These are phyloP conservation scores for Coemansia sp. DNA, from an alignment of 192 early-diverging fungal species.

Conservation along the genomic window DNA sequence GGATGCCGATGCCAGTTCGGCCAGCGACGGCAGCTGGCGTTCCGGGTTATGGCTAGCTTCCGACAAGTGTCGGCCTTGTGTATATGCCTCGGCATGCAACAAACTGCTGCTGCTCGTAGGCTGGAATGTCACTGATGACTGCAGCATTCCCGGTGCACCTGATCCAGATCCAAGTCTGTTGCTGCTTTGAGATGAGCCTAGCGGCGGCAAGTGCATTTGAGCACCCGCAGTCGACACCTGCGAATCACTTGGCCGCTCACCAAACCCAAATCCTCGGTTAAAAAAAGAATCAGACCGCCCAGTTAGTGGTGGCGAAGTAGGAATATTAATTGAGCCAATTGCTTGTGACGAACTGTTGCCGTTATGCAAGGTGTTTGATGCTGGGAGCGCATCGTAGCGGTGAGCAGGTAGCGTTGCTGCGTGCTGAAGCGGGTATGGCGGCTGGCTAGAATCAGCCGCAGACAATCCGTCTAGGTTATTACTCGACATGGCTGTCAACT, in stretches of 20 bases:
- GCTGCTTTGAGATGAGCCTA: slow-evolving; percentile 19
- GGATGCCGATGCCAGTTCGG: slow-evolving; percentile 43
- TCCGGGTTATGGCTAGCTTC: slow-evolving; percentile 15
- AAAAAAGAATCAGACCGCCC: slow-evolving; percentile 33
- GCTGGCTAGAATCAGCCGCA: neutral
- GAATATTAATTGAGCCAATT: slow-evolving; percentile 45
- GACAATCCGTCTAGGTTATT: slow-evolving; percentile 10
- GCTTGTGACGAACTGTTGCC: slow-evolving; percentile 13
- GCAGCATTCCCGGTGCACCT: slow-evolving; percentile 14
- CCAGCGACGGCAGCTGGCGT: slow-evolving; percentile 47
- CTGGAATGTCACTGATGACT: slow-evolving; percentile 21
- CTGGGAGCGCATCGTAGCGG: neutral
- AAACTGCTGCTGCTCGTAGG: slow-evolving; percentile 10
- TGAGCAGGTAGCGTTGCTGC: slow-evolving; percentile 29
- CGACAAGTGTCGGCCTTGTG: slow-evolving; percentile 5
- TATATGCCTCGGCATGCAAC: neutral
- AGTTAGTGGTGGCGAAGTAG: slow-evolving; percentile 41
- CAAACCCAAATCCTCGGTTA: slow-evolving; percentile 12
- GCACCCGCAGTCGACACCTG: neutral
- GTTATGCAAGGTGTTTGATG: neutral
- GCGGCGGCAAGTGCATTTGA: slow-evolving; percentile 29
- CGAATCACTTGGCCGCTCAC: slow-evolving; percentile 8
- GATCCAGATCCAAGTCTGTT: neutral
- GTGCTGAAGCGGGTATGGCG: slow-evolving; percentile 28
- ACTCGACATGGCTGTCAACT: slow-evolving; percentile 11